These are phyloP conservation scores for Astragalus glycyphyllos DNA, from an alignment of 306 rosid species.

Conservation along the genomic window DNA sequence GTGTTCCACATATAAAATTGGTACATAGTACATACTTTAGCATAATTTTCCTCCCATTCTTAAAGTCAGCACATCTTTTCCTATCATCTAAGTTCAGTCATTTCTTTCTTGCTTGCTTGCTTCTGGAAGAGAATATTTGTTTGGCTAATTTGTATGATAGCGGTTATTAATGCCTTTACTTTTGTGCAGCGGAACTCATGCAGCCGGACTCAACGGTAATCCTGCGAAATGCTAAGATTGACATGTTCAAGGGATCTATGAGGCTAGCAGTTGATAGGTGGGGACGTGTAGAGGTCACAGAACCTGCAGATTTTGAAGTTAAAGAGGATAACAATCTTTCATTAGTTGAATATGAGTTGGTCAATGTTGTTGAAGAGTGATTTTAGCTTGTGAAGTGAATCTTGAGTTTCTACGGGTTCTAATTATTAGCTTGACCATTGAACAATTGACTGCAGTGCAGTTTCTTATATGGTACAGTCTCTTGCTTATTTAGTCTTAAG, in stretches of 20 bases:
- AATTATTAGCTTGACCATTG: slow-evolving; percentile 47
- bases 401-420: slow-evolving; percentile 43
- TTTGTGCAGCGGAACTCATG: slow-evolving; percentile 74
- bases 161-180: slow-evolving; percentile 1
- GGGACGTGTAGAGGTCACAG: slow-evolving; percentile 82
- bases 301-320: slow-evolving; percentile 73
- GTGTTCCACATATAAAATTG: not conserved
- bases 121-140: not conserved
- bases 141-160: not conserved
- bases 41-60: not conserved
- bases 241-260: slow-evolving; percentile 96
- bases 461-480: slow-evolving; percentile 51
- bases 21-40: not conserved
- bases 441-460: slow-evolving; percentile 48
- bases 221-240: slow-evolving; percentile 88
- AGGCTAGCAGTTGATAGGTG: slow-evolving; percentile 90
- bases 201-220: slow-evolving; percentile 60
- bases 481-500: slow-evolving; percentile 42
- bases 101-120: not conserved
- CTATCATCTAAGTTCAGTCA: not conserved
- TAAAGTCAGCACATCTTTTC: not conserved
- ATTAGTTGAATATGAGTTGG: slow-evolving; percentile 83
- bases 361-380: slow-evolving; percentile 73
- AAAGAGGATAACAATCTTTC: slow-evolving; percentile 89
- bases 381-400: slow-evolving; percentile 44